Percentiles rank a stretch among this genome's conserved stretches.
These are phyloP conservation scores for Gossypium australe DNA, from an alignment of 345 rosid genomes.

Conservation along the genomic window DNA sequence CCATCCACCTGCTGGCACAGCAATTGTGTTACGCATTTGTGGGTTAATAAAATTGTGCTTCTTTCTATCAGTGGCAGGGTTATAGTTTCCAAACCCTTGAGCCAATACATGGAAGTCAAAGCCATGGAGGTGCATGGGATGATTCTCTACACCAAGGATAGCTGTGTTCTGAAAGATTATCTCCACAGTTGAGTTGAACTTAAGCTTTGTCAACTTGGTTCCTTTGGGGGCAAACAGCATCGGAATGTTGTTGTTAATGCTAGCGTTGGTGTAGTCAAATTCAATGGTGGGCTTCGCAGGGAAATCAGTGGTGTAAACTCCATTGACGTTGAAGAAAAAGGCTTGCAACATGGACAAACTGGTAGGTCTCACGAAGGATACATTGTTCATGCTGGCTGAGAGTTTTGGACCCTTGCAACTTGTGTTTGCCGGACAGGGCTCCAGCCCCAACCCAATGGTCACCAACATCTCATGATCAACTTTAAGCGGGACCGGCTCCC, in stretches of 20 bases:
- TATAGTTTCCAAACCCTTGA: slow-evolving; percentile 84
- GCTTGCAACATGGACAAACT: slow-evolving; percentile 59
- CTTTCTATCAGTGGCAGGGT: slow-evolving; percentile 33
- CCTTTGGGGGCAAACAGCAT: slow-evolving; percentile 42
- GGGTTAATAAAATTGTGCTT: slow-evolving; percentile 63
- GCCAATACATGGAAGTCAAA: slow-evolving; percentile 72
- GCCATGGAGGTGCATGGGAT: slow-evolving; percentile 93
- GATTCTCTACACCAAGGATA: slow-evolving; percentile 52
- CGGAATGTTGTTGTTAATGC: slow-evolving; percentile 21
- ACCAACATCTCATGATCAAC: slow-evolving; percentile 71
- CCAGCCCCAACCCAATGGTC: slow-evolving; percentile 54
- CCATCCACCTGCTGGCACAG: slow-evolving; percentile 84
- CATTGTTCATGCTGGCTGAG: slow-evolving; percentile 78
- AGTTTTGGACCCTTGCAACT: slow-evolving; percentile 44
- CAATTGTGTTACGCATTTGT: slow-evolving; percentile 64
- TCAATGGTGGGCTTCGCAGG: slow-evolving; percentile 53
- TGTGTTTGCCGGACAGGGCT: slow-evolving; percentile 37
- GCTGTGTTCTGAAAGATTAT: slow-evolving; percentile 75
- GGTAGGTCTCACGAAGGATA: slow-evolving; percentile 49
- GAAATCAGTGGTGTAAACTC: slow-evolving; percentile 65
- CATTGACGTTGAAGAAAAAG: slow-evolving; percentile 38
- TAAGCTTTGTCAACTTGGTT: slow-evolving; percentile 57
- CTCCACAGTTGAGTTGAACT: slow-evolving; percentile 70
- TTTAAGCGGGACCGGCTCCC: slow-evolving; percentile 56
- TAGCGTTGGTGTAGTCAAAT: slow-evolving; percentile 62